phyloP scores from a whole-genome alignment of 768 basidiomycete species.

The Naematelia encephala region DNA sequence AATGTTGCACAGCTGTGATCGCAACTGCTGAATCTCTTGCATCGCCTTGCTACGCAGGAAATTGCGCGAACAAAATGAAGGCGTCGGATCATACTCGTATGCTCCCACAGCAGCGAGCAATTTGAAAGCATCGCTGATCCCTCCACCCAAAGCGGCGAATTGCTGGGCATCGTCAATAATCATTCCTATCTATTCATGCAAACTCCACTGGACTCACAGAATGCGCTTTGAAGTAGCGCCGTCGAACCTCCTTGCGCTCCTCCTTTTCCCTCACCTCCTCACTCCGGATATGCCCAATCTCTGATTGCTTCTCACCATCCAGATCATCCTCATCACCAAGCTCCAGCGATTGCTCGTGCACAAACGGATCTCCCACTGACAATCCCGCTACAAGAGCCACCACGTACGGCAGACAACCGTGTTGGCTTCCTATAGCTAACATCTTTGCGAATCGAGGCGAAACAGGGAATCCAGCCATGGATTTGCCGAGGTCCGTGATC shows the following conservation, averaged over 20 bases:
- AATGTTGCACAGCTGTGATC: slow-evolving; percentile 81
- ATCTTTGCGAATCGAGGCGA: slow-evolving; percentile 94
- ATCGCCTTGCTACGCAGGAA: slow-evolving; percentile 90
- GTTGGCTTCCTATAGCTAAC: slow-evolving; percentile 79
- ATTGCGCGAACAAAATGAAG: slow-evolving; percentile 77
- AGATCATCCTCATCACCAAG: slow-evolving; percentile 53
- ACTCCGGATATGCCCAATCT: slow-evolving; percentile 43
- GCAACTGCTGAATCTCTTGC: slow-evolving; percentile 97
- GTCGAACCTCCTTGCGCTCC: slow-evolving; percentile 61
- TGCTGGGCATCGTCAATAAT: slow-evolving; percentile 53
- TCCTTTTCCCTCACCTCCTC: slow-evolving; percentile 52
- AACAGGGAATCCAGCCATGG: slow-evolving; percentile 90
- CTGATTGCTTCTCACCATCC: slow-evolving; percentile 46
- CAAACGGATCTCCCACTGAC: slow-evolving; percentile 92
- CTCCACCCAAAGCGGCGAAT: slow-evolving; percentile 75
- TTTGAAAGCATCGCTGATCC: slow-evolving; percentile 79
- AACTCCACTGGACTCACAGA: slow-evolving; percentile 56
- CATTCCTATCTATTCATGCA: not conserved
- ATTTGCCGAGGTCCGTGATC: slow-evolving; percentile 84
- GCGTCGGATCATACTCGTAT: slow-evolving; percentile 82
- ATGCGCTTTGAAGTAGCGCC: slow-evolving; percentile 78
- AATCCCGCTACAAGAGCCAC: slow-evolving; percentile 85
- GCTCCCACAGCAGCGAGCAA: slow-evolving; percentile 91
- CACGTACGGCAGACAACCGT: slow-evolving; percentile 86
- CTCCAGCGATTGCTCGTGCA: slow-evolving; percentile 66